These are phyloP conservation scores for Bathelium albidoporum DNA, from an alignment of 495 filamentous ascomycete species.

Conservation along the genomic window DNA sequence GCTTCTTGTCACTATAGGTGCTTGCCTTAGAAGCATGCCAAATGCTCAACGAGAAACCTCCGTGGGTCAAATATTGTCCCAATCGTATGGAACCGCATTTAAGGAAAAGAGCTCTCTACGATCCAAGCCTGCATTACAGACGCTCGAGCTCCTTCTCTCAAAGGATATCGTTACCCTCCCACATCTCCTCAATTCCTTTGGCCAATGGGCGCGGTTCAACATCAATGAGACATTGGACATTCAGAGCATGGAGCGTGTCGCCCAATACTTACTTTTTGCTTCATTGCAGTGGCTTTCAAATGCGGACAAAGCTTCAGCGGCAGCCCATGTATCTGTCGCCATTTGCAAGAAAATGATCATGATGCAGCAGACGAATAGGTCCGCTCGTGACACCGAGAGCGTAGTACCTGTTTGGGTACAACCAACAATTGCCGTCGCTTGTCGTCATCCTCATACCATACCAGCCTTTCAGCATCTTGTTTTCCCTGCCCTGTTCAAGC, in stretches of 20 bases:
- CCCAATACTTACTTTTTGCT: slow-evolving; percentile 31
- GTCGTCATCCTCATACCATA: slow-evolving; percentile 43
- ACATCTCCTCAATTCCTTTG: slow-evolving; percentile 24
- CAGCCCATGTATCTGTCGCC: slow-evolving; percentile 48
- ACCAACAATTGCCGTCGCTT: slow-evolving; percentile 38
- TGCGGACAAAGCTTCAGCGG: slow-evolving; percentile 51
- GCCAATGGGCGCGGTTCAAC: slow-evolving; percentile 9
- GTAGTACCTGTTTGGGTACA: slow-evolving; percentile 37
- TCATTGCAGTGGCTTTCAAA: slow-evolving; percentile 53
- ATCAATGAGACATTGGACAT: background rate
- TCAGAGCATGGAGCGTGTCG: background rate
- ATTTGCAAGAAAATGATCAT: background rate
- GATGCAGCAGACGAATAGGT: background rate
- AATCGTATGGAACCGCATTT: slow-evolving; percentile 40
- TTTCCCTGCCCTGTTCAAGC: slow-evolving; percentile 59
- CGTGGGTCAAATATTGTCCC: slow-evolving; percentile 29
- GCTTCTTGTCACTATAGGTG: slow-evolving; percentile 36
- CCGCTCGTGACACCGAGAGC: slow-evolving; percentile 24
- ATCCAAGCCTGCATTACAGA: slow-evolving; percentile 54
- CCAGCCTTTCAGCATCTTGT: slow-evolving; percentile 62
- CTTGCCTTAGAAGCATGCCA: background rate
- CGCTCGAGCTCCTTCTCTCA: slow-evolving; percentile 47
- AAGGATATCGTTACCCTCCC: slow-evolving; percentile 37
- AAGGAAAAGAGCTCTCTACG: slow-evolving; percentile 40
- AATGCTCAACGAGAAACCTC: background rate